These are phyloP conservation scores for Crithidia bombi DNA, from an alignment of 208 protist species.

Conservation along the genomic window DNA sequence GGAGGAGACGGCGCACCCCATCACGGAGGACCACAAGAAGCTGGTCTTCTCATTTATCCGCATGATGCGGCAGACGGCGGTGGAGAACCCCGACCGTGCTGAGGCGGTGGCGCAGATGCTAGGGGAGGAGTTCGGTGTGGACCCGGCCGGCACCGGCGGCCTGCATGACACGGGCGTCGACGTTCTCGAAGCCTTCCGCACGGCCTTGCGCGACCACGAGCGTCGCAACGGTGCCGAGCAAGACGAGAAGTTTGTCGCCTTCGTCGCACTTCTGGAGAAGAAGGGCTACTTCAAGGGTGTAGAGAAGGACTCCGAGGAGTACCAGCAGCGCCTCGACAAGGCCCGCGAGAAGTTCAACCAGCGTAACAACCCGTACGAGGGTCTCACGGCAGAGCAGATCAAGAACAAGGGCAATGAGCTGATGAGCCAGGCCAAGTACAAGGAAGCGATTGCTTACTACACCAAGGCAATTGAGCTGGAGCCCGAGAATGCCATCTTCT, in stretches of 20 bases:
- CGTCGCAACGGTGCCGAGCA: conserved; percentile 51
- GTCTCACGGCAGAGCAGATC: conserved; percentile 90
- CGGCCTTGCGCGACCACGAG: conserved; percentile 54
- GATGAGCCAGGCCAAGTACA: conserved; percentile 92
- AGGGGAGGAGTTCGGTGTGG: conserved; percentile 76
- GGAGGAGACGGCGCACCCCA: conserved; percentile 34
- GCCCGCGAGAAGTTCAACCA: conserved; percentile 89
- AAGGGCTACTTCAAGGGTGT: conserved; percentile 92
- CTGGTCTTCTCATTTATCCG: conserved; percentile 88
- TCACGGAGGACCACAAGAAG: conserved; percentile 85
- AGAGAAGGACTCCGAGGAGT: conserved; percentile 76
- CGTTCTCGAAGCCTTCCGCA: conserved; percentile 62
- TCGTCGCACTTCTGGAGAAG: conserved; percentile 84
- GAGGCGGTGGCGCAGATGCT: conserved; percentile 67
- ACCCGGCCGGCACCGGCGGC: conserved; percentile 73
- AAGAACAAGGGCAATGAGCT: conserved; percentile 94
- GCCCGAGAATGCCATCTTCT: conserved; percentile 88
- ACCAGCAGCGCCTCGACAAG: conserved; percentile 78
- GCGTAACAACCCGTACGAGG: conserved; percentile 92
- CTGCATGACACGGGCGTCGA: conserved; percentile 72
- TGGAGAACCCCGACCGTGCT: conserved; percentile 43
- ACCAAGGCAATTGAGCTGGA: conserved; percentile 93
- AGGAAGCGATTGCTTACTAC: conserved; percentile 93
- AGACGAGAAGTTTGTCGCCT: conserved; percentile 88
- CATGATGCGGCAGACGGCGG: conserved; percentile 58